Conservation (phyloP, 371 early-diverging fungal species). For the Zychaea mexicana region DNA sequence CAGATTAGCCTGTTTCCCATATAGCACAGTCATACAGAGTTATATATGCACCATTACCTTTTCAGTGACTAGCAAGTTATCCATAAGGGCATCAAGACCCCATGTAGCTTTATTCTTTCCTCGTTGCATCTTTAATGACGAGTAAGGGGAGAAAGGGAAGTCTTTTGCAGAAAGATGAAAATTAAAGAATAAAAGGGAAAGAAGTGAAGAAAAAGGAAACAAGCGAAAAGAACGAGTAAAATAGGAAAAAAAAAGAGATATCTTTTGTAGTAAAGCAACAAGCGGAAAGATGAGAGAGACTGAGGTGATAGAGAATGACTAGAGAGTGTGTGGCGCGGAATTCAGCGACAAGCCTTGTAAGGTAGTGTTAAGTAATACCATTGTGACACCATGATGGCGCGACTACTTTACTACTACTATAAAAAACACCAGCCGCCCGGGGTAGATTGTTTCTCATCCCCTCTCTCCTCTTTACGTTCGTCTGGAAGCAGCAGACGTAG, state of each 20-base stretch:
- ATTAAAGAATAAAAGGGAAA: neutral
- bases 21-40: neutral
- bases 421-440: no score
- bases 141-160: no score
- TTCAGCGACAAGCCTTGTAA: neutral
- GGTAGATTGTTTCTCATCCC: no score
- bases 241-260: conserved; percentile 2
- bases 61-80: neutral
- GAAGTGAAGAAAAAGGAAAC: neutral
- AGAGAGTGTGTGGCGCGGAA: conserved; percentile 6
- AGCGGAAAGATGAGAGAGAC: neutral
- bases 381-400: no score
- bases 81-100: neutral
- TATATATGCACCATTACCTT: neutral
- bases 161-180: neutral
- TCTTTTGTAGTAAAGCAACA: neutral
- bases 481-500: neutral
- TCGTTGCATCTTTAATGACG: neutral
- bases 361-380: no score
- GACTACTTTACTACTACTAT: no score
- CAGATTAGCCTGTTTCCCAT: neutral
- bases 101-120: conserved; percentile 1
- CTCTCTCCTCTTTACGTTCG: neutral
- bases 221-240: neutral
- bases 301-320: neutral